Conservation (phyloP, 768 basidiomycete genomes). For the Pleurotus citrinopileatus region DNA sequence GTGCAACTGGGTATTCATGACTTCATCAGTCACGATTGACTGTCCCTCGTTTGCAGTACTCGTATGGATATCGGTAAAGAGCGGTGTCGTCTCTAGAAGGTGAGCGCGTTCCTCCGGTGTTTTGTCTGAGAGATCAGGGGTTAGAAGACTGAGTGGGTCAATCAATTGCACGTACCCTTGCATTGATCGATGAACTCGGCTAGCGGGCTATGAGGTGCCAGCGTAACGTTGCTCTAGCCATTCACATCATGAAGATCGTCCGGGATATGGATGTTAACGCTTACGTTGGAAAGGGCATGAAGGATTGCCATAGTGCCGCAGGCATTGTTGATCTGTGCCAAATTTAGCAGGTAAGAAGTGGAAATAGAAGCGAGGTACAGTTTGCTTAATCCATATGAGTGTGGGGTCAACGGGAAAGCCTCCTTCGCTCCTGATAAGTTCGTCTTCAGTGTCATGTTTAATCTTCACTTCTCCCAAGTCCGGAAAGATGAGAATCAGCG, state of each 20-base stretch:
- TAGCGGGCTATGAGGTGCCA: constrained; percentile 57
- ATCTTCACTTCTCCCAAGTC: constrained; percentile 45
- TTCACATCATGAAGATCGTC: background rate
- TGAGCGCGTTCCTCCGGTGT: constrained; percentile 73
- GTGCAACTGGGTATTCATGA: constrained; percentile 71
- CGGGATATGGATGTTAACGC: constrained; percentile 5
- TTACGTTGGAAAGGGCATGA: background rate
- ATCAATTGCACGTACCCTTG: constrained; percentile 36
- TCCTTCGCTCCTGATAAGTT: constrained; percentile 42
- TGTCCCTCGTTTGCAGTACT: constrained; percentile 71
- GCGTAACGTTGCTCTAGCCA: constrained; percentile 51
- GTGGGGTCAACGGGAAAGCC: constrained; percentile 53
- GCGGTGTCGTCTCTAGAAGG: constrained; percentile 68
- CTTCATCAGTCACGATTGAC: constrained; percentile 55
- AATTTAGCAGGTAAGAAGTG: background rate
- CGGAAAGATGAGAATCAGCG: constrained; percentile 86
- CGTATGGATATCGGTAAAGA: constrained; percentile 78
- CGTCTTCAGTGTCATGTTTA: constrained; percentile 59
- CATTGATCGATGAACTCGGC: constrained; percentile 65
- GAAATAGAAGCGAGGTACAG: constrained; percentile 39
- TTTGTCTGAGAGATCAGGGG: constrained; percentile 41
- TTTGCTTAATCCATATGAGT: constrained; percentile 89
- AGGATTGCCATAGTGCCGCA: constrained; percentile 69
- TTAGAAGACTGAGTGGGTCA: background rate
- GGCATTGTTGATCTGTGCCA: constrained; percentile 68